Conservation (phyloP, 2,329 filamentous ascomycete genomes). For the Fusarium globosum region DNA sequence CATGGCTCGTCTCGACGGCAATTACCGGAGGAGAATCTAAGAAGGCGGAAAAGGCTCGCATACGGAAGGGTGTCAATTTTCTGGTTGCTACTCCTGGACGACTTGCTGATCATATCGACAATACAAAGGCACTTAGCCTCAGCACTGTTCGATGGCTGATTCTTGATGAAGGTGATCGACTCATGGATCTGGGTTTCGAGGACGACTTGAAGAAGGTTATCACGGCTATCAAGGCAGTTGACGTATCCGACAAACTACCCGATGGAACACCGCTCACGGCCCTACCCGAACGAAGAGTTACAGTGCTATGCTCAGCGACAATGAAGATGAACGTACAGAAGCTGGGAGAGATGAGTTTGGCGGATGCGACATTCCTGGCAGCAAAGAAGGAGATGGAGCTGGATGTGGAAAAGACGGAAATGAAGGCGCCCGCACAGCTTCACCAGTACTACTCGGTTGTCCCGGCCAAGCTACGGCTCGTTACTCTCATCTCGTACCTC, state of each 20-base stretch:
- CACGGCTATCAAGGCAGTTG: slow-evolving; percentile 75
- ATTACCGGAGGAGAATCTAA: slow-evolving; percentile 78
- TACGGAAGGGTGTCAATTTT: slow-evolving; percentile 95
- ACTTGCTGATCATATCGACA: slow-evolving; percentile 89
- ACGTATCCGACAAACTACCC: slow-evolving; percentile 67
- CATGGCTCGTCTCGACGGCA: slow-evolving; percentile 93
- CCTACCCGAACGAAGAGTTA: slow-evolving; percentile 81
- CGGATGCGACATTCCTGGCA: slow-evolving; percentile 89
- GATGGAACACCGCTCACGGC: slow-evolving; percentile 69
- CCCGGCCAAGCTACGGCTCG: slow-evolving; percentile 88
- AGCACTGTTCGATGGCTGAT: slow-evolving; percentile 93
- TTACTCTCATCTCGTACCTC: slow-evolving; percentile 85
- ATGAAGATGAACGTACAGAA: slow-evolving; percentile 98
- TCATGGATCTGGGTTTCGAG: slow-evolving; percentile 98
- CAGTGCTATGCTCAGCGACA: slow-evolving; percentile 93
- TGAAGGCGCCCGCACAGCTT: slow-evolving; percentile 85
- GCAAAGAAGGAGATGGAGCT: slow-evolving; percentile 66
- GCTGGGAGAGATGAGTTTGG: slow-evolving; percentile 92
- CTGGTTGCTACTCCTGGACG: slow-evolving; percentile 94
- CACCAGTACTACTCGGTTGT: slow-evolving; percentile 92
- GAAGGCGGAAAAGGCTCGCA: slow-evolving; percentile 87
- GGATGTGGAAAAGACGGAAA: slow-evolving; percentile 67
- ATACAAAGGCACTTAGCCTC: slow-evolving; percentile 89
- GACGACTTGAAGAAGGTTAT: slow-evolving; percentile 92
- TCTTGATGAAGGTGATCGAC: slow-evolving; percentile 93